phyloP scores from a whole-genome alignment of 108 stramenopile species.

The Pseudonitzschia pungens region DNA sequence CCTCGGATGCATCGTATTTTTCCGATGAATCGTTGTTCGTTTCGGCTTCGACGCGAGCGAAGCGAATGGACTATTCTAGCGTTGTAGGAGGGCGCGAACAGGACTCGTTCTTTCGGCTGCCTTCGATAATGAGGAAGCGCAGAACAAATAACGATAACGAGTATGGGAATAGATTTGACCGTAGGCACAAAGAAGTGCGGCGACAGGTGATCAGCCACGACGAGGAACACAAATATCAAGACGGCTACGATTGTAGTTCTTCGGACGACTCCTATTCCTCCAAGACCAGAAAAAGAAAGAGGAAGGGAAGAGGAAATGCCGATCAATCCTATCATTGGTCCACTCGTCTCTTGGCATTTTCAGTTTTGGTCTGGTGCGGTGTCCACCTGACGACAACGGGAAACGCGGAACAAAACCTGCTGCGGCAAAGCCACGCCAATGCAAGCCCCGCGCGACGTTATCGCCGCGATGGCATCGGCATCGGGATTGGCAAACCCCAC shows the following conservation, averaged over 20 bases:
- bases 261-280: slow-evolving; percentile 4
- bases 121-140: not conserved
- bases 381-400: slow-evolving; percentile 13
- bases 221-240: not conserved
- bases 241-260: not conserved
- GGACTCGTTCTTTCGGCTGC: not conserved
- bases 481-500: not conserved
- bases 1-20: not conserved
- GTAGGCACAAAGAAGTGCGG: not conserved
- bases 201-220: not conserved
- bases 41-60: not conserved
- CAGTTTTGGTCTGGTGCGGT: slow-evolving; percentile 6
- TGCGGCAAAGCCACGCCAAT: not conserved
- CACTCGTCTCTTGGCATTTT: not conserved
- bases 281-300: slow-evolving; percentile 2
- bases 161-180: not conserved
- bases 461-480: not conserved
- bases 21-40: not conserved
- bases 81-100: not conserved
- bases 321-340: slow-evolving; percentile 2
- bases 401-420: not conserved
- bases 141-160: not conserved
- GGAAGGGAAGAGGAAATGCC: not conserved
- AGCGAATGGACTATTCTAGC: not conserved
- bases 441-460: not conserved